Percentiles rank a stretch among this genome's conserved stretches.
Evolutionary conservation across 2,329 filamentous ascomycete species (phyloP).

Genomic region (Botryotinia convoluta): DNA sequence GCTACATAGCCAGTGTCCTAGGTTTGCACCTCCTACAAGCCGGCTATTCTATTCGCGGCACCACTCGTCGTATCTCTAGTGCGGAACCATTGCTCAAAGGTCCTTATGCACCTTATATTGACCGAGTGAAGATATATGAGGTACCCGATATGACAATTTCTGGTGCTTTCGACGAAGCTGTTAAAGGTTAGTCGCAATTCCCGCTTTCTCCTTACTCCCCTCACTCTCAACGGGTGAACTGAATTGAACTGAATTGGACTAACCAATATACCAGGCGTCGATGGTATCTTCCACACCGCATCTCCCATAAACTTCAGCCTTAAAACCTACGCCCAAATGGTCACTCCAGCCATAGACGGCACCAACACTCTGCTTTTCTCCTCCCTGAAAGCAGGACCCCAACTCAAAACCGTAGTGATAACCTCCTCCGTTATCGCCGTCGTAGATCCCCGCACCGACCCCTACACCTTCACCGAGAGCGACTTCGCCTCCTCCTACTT

Average conservation of each 20-base stretch:
- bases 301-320: conserved; percentile 37
- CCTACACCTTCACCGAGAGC: conserved; percentile 32
- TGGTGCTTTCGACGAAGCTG: conserved; percentile 36
- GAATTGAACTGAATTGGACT: background rate
- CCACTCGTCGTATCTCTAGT: conserved; percentile 32
- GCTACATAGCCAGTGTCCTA: conserved; percentile 38
- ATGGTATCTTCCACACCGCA: conserved; percentile 38
- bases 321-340: conserved; percentile 35
- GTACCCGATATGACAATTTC: conserved; percentile 35
- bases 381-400: conserved; percentile 37
- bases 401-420: conserved; percentile 44
- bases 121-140: conserved; percentile 33
- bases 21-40: conserved; percentile 32
- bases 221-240: background rate
- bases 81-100: conserved; percentile 31
- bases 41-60: conserved; percentile 37
- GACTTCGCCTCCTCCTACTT: conserved; percentile 38
- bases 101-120: conserved; percentile 32
- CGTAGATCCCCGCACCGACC: conserved; percentile 28
- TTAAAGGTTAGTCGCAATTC: conserved; percentile 25
- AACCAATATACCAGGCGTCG: conserved; percentile 25
- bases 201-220: background rate
- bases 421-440: conserved; percentile 40
- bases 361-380: conserved; percentile 34
- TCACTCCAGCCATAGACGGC: conserved; percentile 33